Conservation (phyloP, 495 filamentous ascomycete genomes). For the Arthonia radiata region DNA sequence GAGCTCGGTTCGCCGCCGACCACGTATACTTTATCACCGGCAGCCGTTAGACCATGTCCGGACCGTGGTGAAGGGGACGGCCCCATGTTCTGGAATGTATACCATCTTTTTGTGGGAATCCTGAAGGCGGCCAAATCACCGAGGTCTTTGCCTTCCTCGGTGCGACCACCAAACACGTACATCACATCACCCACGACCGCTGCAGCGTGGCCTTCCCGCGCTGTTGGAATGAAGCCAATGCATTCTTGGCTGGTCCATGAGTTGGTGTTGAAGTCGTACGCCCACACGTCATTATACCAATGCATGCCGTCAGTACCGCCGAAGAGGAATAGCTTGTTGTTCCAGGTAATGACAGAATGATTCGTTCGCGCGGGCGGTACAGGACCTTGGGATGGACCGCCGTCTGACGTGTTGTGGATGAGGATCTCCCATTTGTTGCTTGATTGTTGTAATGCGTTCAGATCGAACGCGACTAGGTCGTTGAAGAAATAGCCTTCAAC, state of each 20-base stretch:
- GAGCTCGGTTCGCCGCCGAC: slow-evolving; percentile 87
- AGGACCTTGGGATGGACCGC: slow-evolving; percentile 28
- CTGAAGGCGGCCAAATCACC: slow-evolving; percentile 91
- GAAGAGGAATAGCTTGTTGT: slow-evolving; percentile 90
- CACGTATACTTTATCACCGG: slow-evolving; percentile 75
- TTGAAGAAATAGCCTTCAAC: slow-evolving; percentile 97
- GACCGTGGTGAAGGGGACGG: slow-evolving; percentile 81
- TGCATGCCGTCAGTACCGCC: slow-evolving; percentile 81
- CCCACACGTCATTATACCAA: slow-evolving; percentile 99
- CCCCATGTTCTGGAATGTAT: slow-evolving; percentile 99
- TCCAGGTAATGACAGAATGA: slow-evolving; percentile 74
- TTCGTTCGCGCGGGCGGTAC: slow-evolving; percentile 88
- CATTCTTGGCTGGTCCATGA: slow-evolving; percentile 75
- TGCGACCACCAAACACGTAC: slow-evolving; percentile 98
- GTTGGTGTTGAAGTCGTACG: slow-evolving; percentile 63
- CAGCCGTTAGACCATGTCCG: slow-evolving; percentile 92
- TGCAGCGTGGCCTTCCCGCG: slow-evolving; percentile 84
- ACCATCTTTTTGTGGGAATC: slow-evolving; percentile 80
- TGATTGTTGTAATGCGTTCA: slow-evolving; percentile 74
- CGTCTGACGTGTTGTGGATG: slow-evolving; percentile 48
- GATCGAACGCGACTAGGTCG: slow-evolving; percentile 85
- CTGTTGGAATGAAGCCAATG: slow-evolving; percentile 84
- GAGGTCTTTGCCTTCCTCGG: slow-evolving; percentile 70
- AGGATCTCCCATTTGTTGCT: slow-evolving; percentile 86
- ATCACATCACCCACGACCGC: slow-evolving; percentile 89